phyloP scores from a whole-genome alignment of 2,329 filamentous ascomycete species.

The Pseudogymnoascus sp. region DNA sequence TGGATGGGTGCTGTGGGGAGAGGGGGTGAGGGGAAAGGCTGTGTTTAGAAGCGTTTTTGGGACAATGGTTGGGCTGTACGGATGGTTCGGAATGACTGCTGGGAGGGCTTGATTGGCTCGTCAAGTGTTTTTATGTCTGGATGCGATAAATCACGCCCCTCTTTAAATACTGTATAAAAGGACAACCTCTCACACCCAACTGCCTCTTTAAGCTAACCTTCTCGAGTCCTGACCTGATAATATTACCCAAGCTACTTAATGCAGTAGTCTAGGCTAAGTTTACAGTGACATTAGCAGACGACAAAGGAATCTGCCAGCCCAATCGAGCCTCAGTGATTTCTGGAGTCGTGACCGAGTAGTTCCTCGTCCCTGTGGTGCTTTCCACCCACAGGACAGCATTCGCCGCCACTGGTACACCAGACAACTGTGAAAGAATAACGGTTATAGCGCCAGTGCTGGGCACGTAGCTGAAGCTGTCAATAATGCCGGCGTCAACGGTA shows the following conservation, averaged over 20 bases:
- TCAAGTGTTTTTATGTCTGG: no score
- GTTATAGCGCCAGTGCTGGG: not conserved
- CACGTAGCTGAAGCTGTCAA: constrained; percentile 33
- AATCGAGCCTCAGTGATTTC: not conserved
- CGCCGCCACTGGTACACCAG: not conserved
- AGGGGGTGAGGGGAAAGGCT: not conserved
- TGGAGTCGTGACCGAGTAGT: not conserved
- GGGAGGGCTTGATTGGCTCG: not conserved
- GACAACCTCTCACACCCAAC: no score
- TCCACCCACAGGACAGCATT: not conserved
- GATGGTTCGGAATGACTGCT: not conserved
- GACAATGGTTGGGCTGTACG: not conserved
- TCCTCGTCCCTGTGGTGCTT: not conserved
- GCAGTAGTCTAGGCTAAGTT: not conserved
- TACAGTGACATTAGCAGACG: not conserved
- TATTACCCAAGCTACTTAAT: no score
- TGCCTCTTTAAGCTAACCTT: no score
- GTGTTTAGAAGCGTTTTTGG: not conserved
- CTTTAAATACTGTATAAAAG: no score
- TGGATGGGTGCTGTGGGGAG: not conserved
- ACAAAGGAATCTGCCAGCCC: not conserved
- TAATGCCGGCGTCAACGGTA: constrained; percentile 37
- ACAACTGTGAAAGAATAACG: not conserved
- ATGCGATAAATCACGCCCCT: no score
- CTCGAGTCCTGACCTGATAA: no score